These are phyloP conservation scores for Daldinia grandis DNA, from an alignment of 495 filamentous ascomycete species.

Conservation along the genomic window DNA sequence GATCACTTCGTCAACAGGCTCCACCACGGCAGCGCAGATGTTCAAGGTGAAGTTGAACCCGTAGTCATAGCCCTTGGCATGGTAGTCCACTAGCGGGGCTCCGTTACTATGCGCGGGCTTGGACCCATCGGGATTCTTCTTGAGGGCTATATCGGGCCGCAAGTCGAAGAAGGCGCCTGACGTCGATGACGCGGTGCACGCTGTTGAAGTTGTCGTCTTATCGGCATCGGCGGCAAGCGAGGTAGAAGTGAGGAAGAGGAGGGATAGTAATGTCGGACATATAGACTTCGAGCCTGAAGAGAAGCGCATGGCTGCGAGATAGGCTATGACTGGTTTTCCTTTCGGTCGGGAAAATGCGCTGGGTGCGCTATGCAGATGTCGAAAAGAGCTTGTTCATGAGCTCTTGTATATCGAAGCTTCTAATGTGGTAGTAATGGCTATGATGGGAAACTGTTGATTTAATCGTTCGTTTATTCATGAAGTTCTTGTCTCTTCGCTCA, in stretches of 20 bases:
- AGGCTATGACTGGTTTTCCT: background rate
- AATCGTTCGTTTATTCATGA: background rate
- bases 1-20: conserved; percentile 73
- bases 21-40: conserved; percentile 87
- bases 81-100: conserved; percentile 73
- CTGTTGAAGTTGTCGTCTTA: conserved; percentile 53
- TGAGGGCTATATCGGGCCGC: conserved; percentile 72
- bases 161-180: conserved; percentile 91
- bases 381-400: conserved; percentile 13
- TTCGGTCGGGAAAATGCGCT: conserved; percentile 21
- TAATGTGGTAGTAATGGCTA: background rate
- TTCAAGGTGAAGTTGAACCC: conserved; percentile 93
- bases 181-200: conserved; percentile 84
- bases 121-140: conserved; percentile 57
- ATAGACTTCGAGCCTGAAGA: conserved; percentile 16
- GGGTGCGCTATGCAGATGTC: conserved; percentile 21
- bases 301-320: conserved; percentile 37
- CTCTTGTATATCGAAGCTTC: conserved; percentile 5
- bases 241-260: conserved; percentile 35
- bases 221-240: conserved; percentile 42
- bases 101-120: conserved; percentile 58
- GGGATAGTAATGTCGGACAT: conserved; percentile 26
- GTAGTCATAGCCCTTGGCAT: conserved; percentile 84
- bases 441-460: background rate
- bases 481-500: background rate